phyloP scores from a whole-genome alignment of 208 protist species.

The Novymonas esmeraldas region DNA sequence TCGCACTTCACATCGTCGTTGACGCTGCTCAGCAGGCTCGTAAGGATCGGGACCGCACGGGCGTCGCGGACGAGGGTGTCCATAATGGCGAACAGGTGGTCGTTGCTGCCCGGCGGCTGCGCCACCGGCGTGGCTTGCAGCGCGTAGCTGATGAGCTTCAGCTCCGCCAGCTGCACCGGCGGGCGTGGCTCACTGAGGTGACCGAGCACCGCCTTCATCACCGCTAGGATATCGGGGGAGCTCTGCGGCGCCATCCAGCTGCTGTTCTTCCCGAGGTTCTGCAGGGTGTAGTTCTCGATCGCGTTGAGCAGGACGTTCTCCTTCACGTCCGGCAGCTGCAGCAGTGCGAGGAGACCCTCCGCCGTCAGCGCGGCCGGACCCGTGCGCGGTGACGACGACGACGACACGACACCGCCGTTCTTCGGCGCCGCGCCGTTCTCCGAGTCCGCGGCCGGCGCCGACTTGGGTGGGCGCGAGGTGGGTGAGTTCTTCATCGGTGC shows the following conservation, averaged over 20 bases:
- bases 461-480: conserved; percentile 21
- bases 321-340: conserved; percentile 80
- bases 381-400: conserved; percentile 7
- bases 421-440: conserved; percentile 7
- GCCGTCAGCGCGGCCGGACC: conserved; percentile 32
- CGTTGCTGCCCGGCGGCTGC: conserved; percentile 30
- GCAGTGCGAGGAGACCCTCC: conserved; percentile 60
- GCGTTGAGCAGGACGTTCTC: conserved; percentile 75
- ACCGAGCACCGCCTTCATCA: conserved; percentile 56
- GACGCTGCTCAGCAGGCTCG: conserved; percentile 82
- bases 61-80: conserved; percentile 57
- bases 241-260: conserved; percentile 38
- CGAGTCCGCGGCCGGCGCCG: neutral
- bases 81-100: conserved; percentile 41
- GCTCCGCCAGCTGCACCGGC: conserved; percentile 74
- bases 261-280: conserved; percentile 44
- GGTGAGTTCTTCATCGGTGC: conserved; percentile 34
- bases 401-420: conserved; percentile 12
- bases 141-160: conserved; percentile 66
- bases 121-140: conserved; percentile 48
- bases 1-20: conserved; percentile 93
- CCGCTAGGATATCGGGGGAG: conserved; percentile 44
- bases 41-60: conserved; percentile 49
- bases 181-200: conserved; percentile 79
- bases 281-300: conserved; percentile 68